Evolutionary conservation across 768 basidiomycete species (phyloP).

Genomic region (Xerocomellus amylosporus): DNA sequence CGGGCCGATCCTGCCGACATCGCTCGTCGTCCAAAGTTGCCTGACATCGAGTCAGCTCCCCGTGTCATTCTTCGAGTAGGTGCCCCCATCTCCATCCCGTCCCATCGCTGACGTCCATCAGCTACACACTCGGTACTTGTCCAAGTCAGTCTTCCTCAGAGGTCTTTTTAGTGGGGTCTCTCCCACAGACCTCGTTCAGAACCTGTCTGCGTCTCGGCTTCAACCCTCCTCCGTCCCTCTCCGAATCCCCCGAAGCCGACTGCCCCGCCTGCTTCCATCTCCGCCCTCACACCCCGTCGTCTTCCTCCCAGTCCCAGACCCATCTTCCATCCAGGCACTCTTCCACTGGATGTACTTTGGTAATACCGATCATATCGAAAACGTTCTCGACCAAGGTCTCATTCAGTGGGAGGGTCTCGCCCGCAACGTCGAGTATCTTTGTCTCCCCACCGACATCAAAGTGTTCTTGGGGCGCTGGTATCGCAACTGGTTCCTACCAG

Average conservation of each 20-base stretch:
- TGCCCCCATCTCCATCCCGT: not conserved
- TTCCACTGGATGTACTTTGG: slow-evolving; percentile 86
- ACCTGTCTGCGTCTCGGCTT: slow-evolving; percentile 25
- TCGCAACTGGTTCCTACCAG: slow-evolving; percentile 53
- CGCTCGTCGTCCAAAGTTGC: slow-evolving; percentile 41
- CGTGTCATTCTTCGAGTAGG: slow-evolving; percentile 64
- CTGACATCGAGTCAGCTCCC: slow-evolving; percentile 46
- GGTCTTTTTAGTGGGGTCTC: slow-evolving; percentile 68
- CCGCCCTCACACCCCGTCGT: slow-evolving; percentile 61
- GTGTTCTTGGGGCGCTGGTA: slow-evolving; percentile 76
- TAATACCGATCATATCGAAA: slow-evolving; percentile 58
- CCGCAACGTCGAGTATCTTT: slow-evolving; percentile 87
- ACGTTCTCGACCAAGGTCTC: slow-evolving; percentile 58
- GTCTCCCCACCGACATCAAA: slow-evolving; percentile 72
- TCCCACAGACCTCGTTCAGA: slow-evolving; percentile 54
- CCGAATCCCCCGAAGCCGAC: slow-evolving; percentile 44
- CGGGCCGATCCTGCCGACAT: not conserved
- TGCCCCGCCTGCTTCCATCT: slow-evolving; percentile 69
- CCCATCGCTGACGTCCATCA: slow-evolving; percentile 28
- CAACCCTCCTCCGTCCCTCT: slow-evolving; percentile 27
- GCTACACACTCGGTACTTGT: slow-evolving; percentile 80
- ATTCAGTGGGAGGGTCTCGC: slow-evolving; percentile 86
- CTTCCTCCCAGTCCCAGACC: slow-evolving; percentile 74
- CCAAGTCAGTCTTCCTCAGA: slow-evolving; percentile 72
- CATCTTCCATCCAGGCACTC: slow-evolving; percentile 65